These are phyloP conservation scores for Trapa bicornis DNA, from an alignment of 345 rosid genomes.

Conservation along the genomic window DNA sequence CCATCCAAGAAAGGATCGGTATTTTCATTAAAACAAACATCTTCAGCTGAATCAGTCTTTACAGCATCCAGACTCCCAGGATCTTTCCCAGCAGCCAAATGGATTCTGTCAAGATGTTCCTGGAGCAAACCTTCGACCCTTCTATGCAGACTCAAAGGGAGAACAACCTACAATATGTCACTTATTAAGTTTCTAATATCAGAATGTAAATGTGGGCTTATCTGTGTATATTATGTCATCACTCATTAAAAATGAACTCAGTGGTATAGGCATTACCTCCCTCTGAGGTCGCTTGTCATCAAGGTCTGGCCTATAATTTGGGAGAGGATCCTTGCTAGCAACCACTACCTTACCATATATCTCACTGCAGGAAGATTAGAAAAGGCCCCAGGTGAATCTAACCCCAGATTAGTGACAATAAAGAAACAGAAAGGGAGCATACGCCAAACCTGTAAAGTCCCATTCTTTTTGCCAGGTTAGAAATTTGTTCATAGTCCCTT, in stretches of 20 bases:
- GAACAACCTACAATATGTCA: slow-evolving; percentile 48
- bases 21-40: slow-evolving; percentile 29
- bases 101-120: slow-evolving; percentile 78
- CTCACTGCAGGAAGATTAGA: slow-evolving; percentile 34
- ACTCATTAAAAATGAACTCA: not conserved
- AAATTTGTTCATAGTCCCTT: slow-evolving; percentile 89
- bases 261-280: slow-evolving; percentile 39
- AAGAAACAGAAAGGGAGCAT: not conserved
- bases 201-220: not conserved
- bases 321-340: slow-evolving; percentile 91
- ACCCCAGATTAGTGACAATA: not conserved
- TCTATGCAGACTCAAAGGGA: slow-evolving; percentile 83
- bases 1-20: slow-evolving; percentile 52
- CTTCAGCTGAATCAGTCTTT: slow-evolving; percentile 34
- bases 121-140: slow-evolving; percentile 90
- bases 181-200: not conserved
- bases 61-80: slow-evolving; percentile 20
- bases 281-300: slow-evolving; percentile 98
- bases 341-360: slow-evolving; percentile 91
- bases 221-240: not conserved
- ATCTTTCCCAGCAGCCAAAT: slow-evolving; percentile 38
- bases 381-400: not conserved
- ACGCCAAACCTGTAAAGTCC: slow-evolving; percentile 69
- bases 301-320: slow-evolving; percentile 92
- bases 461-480: slow-evolving; percentile 79